Conservation (phyloP, 257 asterid species). For the Apocynum venetum region DNA sequence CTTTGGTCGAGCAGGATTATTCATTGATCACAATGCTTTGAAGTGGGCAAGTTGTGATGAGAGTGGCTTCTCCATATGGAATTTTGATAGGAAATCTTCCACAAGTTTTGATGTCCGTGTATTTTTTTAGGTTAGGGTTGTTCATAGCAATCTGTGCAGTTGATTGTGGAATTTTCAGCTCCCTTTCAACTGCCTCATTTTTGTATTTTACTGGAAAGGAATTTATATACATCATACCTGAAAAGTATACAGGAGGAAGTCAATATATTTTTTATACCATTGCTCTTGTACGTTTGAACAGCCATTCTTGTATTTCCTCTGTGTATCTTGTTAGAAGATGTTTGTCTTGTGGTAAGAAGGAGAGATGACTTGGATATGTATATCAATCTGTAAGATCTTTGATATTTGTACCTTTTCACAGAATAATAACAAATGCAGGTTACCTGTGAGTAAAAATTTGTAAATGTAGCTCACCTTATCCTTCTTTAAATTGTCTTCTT, state of each 20-base stretch:
- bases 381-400: not conserved
- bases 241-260: not conserved
- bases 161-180: conserved; percentile 6
- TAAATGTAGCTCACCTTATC: not conserved
- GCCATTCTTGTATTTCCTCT: not conserved
- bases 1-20: conserved; percentile 38
- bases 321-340: not conserved
- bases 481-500: not conserved
- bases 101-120: not conserved
- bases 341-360: not conserved
- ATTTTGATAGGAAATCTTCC: conserved; percentile 6
- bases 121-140: not conserved
- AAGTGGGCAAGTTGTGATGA: not conserved
- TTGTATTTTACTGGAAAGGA: not conserved
- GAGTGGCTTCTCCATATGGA: not conserved
- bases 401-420: not conserved
- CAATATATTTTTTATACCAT: not conserved
- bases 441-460: no score
- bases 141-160: not conserved
- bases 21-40: not conserved
- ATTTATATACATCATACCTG: not conserved
- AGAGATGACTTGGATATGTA: not conserved
- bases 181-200: not conserved
- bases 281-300: not conserved
- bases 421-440: not conserved